Percentiles rank a stretch among this genome's conserved stretches.
Evolutionary conservation across 306 rosid genomes (phyloP).

Genomic region (Inga laurina): DNA sequence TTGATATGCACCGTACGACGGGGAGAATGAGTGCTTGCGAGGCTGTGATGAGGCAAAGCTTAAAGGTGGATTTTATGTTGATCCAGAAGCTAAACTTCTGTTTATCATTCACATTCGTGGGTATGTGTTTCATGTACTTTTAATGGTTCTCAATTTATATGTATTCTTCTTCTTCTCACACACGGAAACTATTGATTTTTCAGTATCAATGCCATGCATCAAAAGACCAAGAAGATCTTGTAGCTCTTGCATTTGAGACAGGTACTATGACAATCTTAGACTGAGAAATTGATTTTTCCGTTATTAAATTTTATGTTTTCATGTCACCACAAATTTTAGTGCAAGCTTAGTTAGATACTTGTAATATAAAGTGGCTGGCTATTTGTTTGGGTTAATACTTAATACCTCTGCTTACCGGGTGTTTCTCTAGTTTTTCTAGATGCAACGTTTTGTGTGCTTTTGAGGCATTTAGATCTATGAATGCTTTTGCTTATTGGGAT

Average conservation of each 20-base stretch:
- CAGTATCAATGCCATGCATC: constrained; percentile 91
- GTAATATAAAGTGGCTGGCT: not conserved
- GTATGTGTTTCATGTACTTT: constrained; percentile 38
- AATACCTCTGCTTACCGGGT: constrained; percentile 3
- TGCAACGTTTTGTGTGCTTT: constrained; percentile 23
- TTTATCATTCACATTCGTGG: constrained; percentile 84
- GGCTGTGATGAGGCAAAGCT: constrained; percentile 61
- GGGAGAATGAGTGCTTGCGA: no score
- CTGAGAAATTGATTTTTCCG: not conserved
- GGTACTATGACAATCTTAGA: constrained; percentile 35
- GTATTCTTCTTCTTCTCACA: not conserved
- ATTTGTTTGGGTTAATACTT: constrained; percentile 14
- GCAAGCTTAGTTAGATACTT: not conserved
- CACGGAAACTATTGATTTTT: not conserved
- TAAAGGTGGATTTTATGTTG: constrained; percentile 94
- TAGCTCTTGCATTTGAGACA: constrained; percentile 88
- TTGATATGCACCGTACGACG: no score
- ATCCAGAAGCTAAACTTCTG: constrained; percentile 85
- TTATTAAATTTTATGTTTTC: not conserved
- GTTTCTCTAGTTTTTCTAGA: constrained; percentile 26
- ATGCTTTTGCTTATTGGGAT: constrained; percentile 36
- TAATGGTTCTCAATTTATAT: not conserved
- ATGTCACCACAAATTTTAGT: not conserved
- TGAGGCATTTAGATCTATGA: constrained; percentile 32
- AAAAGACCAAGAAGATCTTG: constrained; percentile 71